Evolutionary conservation across 1,284 basidiomycete species (phyloP), one percentile per base, ranked within the genome.

Genomic region (Microbotryomycetes sp.): DNA sequence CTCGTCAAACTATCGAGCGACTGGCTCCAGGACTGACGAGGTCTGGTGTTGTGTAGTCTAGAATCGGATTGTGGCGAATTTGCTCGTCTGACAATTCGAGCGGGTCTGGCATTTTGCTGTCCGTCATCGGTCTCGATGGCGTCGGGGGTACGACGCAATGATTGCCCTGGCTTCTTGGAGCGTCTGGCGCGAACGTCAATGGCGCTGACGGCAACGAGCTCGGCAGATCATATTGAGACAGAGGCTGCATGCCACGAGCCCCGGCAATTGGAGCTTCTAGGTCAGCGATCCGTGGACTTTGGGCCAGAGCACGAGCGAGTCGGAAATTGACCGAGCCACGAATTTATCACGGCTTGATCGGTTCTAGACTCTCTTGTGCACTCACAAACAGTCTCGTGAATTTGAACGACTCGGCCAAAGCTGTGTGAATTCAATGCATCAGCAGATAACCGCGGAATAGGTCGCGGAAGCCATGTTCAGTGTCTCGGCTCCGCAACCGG

Each of bases 181-280:
- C 36, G 19, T 42, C 36, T 4, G 56, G 26, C 1, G 63, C 48
- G 60, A 69, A 67, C n/a, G 62, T 48, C 23, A 67, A 59, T 1
- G 70, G 62, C 15, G 65, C 48, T 26, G 65, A 16, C 6, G 69
- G 59, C 16, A 66, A 55, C 3, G 67, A 63, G 3, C 62, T 65
- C 4, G 94, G 94, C 26, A 98, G 82, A 80, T 98, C 94, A 75
- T 92, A 92, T 76, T 97, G 93, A 56, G 89, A 93, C 75, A 98
- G 36, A 9, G 36, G 36, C 36, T 42, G 36, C 19, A 12, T 19
- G 36, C n/a, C n/a, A n/a, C n/a, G n/a, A n/a, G n/a, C n/a, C n/a
- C n/a, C n/a, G n/a, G n/a, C n/a, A n/a, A n/a, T n/a, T n/a, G n/a
- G n/a, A n/a, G n/a, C n/a, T n/a, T n/a, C n/a, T n/a, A n/a, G n/a